These are phyloP conservation scores for Cyberlindnera mississippiensis DNA, from an alignment of 805 yeast species.

Conservation along the genomic window DNA sequence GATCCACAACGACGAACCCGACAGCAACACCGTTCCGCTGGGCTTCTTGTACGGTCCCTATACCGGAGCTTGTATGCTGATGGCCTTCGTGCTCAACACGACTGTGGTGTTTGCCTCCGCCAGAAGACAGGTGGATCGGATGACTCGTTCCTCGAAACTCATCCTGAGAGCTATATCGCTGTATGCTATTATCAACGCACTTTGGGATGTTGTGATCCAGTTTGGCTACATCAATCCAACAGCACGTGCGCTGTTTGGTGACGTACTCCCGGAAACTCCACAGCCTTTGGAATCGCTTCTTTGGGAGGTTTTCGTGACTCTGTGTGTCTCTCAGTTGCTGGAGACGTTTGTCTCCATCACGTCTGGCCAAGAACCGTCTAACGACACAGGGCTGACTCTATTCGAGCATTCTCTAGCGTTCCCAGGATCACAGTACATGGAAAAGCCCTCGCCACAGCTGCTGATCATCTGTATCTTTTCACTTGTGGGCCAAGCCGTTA, in stretches of 20 bases:
- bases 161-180: conserved; percentile 37
- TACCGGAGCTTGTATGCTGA: conserved; percentile 50
- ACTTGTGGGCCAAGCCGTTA: conserved; percentile 51
- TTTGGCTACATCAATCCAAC: conserved; percentile 7
- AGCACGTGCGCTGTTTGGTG: conserved; percentile 1
- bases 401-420: conserved; percentile 75
- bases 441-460: conserved; percentile 49
- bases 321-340: conserved; percentile 58
- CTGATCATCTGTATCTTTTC: conserved; percentile 52
- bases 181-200: conserved; percentile 27
- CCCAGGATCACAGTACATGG: conserved; percentile 59
- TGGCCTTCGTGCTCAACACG: conserved; percentile 56
- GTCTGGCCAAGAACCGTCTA: conserved; percentile 51
- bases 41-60: conserved; percentile 47
- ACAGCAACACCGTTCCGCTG: conserved; percentile 18
- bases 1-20: conserved; percentile 1
- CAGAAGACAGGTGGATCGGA: conserved; percentile 32
- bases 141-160: conserved; percentile 26
- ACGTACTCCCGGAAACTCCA: conserved; percentile 3
- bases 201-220: conserved; percentile 23
- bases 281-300: conserved; percentile 37
- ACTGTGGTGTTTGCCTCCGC: conserved; percentile 55
- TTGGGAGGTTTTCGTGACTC: conserved; percentile 56
- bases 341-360: conserved; percentile 63
- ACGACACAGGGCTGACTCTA: conserved; percentile 65